phyloP scores from a whole-genome alignment of 2,329 filamentous ascomycete genomes.

The Xylogone sp. region DNA sequence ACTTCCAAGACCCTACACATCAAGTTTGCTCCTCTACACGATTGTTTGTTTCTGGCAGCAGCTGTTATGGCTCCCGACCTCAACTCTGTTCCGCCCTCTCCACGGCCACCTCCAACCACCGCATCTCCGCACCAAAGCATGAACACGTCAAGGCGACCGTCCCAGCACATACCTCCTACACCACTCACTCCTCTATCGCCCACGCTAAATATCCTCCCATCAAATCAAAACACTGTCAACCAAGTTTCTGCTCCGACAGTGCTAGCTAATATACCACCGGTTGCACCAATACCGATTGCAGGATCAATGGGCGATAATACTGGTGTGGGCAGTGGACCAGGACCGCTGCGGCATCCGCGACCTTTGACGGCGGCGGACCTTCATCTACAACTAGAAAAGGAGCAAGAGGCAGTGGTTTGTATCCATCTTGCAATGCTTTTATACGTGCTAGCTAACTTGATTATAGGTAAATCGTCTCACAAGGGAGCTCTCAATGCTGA shows the following conservation, averaged over 20 bases:
- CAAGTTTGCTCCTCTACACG: background rate
- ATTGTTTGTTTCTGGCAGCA: background rate
- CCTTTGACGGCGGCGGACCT: conserved; percentile 86
- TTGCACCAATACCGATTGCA: conserved; percentile 4
- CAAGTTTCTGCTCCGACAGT: conserved; percentile 18
- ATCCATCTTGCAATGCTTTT: background rate
- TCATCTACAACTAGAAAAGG: conserved; percentile 86
- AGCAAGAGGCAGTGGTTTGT: conserved; percentile 87
- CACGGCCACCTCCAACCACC: conserved; percentile 19
- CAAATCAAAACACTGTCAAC: conserved; percentile 26
- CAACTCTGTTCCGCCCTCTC: conserved; percentile 28
- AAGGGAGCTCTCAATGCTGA: conserved; percentile 81
- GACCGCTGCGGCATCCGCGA: conserved; percentile 79
- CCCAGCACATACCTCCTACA: conserved; percentile 20
- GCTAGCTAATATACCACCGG: conserved; percentile 15
- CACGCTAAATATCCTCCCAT: conserved; percentile 25
- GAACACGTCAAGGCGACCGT: conserved; percentile 23
- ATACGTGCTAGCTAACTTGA: background rate
- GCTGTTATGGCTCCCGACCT: conserved; percentile 30
- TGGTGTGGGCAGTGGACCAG: conserved; percentile 54
- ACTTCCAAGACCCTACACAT: background rate
- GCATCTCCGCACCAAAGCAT: conserved; percentile 18
- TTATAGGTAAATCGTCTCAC: conserved; percentile 84
- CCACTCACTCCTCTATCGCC: conserved; percentile 15
- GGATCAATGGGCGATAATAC: conserved; percentile 30